Evolutionary conservation across 495 filamentous ascomycete species (phyloP), one percentile per base, ranked within the genome.

Genomic region (Clohesyomyces aquaticus): DNA sequence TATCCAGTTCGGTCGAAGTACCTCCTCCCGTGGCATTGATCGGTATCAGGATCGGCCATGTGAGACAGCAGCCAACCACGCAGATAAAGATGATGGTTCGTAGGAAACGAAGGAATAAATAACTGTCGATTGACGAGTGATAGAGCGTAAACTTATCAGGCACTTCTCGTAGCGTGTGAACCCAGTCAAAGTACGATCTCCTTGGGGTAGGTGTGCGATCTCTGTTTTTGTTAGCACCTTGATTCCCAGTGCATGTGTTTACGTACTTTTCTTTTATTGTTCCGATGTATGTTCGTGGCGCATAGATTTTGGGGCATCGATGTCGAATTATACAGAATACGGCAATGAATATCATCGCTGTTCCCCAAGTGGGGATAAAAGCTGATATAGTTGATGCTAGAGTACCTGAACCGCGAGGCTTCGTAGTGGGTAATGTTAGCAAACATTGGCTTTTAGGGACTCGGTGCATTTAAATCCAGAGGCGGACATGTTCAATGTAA

Each of bases 1-100:
- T 73, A 50, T 89, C 86, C 10, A 91, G 80, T 67, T 88, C 77
- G 0, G 69, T 75, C n/a, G 84, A 81, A 0, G 77, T 78, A 14
- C 77, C 82, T 23, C 83, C 83, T 3, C 88, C 89, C 12, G 91
- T 96, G 22, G 83, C 85, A 73, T 96, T 92, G 75, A 96, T 78
- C 0, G 93, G 91, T 74, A 96, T 91, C 47, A 96, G 76, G 32
- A 96, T 78, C 9, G 93, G 91, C 83, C 87, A 96, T 14, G 90
- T 92, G 61, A 98, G 83, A 65, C 79, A 85, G 70, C 83, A 88
- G 51, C 93, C 93, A 23, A 92, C 85, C 47, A 96, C 86, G 78
- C 86, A 88, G 49, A 96, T 84, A 46, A 83, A 76, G 25, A 88
- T 77, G 35, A 83, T 75, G 53, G 91, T 85, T 68, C 89, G 88